A percentile compares a stretch with the other conserved stretches of the same genome.
Conservation (phyloP, 2,329 filamentous ascomycete genomes). For the Colletotrichum plurivorum region DNA sequence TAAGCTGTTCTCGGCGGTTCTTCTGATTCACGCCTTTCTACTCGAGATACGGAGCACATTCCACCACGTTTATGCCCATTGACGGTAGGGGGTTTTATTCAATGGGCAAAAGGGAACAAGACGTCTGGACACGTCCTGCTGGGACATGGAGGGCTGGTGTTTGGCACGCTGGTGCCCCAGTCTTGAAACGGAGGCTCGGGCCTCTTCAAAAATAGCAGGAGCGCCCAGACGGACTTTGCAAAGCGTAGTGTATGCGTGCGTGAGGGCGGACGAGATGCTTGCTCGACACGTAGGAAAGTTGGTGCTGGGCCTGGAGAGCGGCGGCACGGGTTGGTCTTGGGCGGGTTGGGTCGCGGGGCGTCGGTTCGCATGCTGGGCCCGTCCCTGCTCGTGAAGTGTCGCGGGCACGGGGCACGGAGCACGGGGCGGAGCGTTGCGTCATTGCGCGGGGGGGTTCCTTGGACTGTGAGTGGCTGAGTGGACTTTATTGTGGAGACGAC, state of each 20-base stretch:
- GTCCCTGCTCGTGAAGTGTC: constrained; percentile 23
- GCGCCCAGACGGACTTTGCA: no score
- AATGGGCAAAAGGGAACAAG: no score
- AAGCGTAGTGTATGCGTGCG: no score
- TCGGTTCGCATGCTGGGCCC: constrained; percentile 19
- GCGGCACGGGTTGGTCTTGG: background rate
- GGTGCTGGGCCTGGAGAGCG: constrained; percentile 4
- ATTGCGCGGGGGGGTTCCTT: constrained; percentile 35
- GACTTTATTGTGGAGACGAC: background rate
- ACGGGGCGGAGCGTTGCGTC: constrained; percentile 29
- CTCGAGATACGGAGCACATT: no score
- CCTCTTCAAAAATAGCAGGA: background rate
- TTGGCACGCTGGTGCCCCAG: background rate
- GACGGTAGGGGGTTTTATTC: no score
- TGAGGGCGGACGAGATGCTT: no score
- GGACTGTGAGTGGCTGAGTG: constrained; percentile 7
- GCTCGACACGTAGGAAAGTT: no score
- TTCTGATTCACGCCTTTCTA: no score
- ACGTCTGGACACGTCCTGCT: no score
- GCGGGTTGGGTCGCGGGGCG: background rate
- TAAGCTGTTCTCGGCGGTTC: no score
- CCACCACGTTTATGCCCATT: constrained; percentile 8
- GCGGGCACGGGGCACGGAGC: constrained; percentile 26
- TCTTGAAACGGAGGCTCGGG: constrained; percentile 39
- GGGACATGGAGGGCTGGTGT: no score